Evolutionary conservation across 2,329 filamentous ascomycete species (phyloP).

Genomic region (Colletotrichum cuscutae): DNA sequence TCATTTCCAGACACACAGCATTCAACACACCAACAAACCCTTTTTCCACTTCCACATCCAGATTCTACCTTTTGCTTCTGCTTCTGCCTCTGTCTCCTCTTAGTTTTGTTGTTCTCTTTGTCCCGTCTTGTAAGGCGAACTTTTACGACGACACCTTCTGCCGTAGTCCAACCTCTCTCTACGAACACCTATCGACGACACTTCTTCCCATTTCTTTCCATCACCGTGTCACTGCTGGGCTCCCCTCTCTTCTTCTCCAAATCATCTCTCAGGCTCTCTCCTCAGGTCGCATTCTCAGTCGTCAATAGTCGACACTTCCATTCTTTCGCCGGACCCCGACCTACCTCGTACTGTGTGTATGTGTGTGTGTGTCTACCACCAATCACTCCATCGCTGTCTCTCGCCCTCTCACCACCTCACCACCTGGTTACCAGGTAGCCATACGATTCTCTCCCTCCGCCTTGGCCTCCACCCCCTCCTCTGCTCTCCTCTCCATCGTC

Average conservation of each 20-base stretch:
- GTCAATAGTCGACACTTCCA: background rate
- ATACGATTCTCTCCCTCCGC: background rate
- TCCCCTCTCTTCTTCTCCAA: background rate
- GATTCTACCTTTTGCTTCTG: background rate
- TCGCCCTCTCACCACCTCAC: background rate
- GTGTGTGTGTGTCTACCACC: background rate
- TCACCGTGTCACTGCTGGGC: background rate
- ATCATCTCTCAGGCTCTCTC: background rate
- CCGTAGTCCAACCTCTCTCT: background rate
- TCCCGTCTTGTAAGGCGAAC: background rate
- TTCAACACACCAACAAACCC: background rate
- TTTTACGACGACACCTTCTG: background rate
- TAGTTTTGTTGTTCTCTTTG: background rate
- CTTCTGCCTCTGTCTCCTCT: background rate
- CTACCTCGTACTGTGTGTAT: background rate
- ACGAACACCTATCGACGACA: background rate
- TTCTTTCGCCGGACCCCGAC: background rate
- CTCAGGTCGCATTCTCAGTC: background rate
- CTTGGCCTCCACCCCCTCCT: background rate
- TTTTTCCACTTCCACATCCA: background rate
- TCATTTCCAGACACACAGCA: conserved; percentile 30
- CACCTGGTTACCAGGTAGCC: background rate
- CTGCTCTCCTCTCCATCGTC: background rate
- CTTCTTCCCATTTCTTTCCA: background rate
- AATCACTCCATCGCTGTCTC: background rate